A percentile compares a stretch with the other conserved stretches of the same genome.
Evolutionary conservation across 768 basidiomycete genomes (phyloP).

Genomic region (Lepiota subincarnata): DNA sequence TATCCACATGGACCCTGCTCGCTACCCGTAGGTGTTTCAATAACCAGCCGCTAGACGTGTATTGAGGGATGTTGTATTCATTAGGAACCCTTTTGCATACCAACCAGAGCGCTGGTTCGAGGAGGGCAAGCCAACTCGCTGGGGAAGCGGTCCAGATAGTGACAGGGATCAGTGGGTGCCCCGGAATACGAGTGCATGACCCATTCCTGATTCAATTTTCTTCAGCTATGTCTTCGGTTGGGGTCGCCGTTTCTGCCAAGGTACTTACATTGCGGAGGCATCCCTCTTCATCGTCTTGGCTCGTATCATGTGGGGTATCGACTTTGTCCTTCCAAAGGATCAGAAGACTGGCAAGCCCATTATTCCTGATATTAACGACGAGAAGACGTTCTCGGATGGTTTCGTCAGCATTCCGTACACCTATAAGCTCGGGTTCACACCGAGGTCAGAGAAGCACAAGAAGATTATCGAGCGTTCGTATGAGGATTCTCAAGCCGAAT

Average conservation of each 20-base stretch:
- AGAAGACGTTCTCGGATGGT: conserved; percentile 10
- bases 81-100: conserved; percentile 22
- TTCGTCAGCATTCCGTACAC: conserved; percentile 9
- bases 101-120: conserved; percentile 29
- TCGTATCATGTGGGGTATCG: conserved; percentile 11
- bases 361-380: conserved; percentile 10
- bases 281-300: conserved; percentile 9
- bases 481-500: conserved; percentile 7
- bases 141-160: conserved; percentile 21
- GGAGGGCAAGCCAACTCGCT: conserved; percentile 16
- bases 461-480: conserved; percentile 9
- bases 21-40: conserved; percentile 16
- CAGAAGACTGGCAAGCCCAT: conserved; percentile 7
- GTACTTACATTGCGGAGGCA: conserved; percentile 8
- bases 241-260: conserved; percentile 11
- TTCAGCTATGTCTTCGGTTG: conserved; percentile 9
- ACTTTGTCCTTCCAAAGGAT: conserved; percentile 6
- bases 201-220: background rate
- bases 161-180: conserved; percentile 20
- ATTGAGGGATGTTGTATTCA: background rate
- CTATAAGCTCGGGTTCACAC: conserved; percentile 9
- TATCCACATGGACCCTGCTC: conserved; percentile 22
- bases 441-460: conserved; percentile 6
- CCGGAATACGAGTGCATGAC: background rate
- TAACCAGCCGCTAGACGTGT: background rate